These are phyloP conservation scores for Fusarium falciforme DNA, from an alignment of 2,329 filamentous ascomycete genomes.

Conservation along the genomic window DNA sequence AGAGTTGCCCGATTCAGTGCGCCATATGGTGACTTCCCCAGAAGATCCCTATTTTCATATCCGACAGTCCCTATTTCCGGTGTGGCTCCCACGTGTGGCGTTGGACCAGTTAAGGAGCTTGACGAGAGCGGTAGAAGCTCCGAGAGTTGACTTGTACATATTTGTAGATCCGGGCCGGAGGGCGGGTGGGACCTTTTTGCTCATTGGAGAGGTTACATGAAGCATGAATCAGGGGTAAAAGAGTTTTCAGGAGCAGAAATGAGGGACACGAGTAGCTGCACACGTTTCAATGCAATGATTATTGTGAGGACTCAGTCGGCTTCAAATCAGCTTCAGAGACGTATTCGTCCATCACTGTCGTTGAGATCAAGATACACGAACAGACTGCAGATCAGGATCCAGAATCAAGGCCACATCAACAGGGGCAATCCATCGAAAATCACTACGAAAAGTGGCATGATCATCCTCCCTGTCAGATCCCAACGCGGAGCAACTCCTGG, in stretches of 20 bases:
- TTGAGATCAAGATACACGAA: neutral
- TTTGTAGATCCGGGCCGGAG: neutral
- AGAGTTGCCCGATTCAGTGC: neutral
- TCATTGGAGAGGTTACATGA: neutral
- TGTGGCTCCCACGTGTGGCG: neutral
- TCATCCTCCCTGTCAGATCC: neutral
- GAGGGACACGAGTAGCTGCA: neutral
- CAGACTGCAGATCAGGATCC: neutral
- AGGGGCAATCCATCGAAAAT: neutral
- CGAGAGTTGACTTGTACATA: neutral
- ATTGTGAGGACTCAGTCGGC: neutral
- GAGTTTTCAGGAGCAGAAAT: neutral
- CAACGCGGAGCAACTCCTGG: neutral
- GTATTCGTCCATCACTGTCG: neutral
- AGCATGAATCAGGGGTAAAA: neutral
- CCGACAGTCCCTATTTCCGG: neutral
- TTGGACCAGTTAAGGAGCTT: neutral
- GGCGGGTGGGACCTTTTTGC: neutral
- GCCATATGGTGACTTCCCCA: neutral
- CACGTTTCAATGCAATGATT: neutral
- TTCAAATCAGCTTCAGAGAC: neutral
- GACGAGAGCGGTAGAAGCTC: neutral
- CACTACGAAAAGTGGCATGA: slow-evolving; percentile 2
- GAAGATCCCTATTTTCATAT: neutral
- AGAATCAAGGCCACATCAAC: neutral